Conservation (phyloP, 495 filamentous ascomycete genomes). For the Aspergillus baeticus region DNA sequence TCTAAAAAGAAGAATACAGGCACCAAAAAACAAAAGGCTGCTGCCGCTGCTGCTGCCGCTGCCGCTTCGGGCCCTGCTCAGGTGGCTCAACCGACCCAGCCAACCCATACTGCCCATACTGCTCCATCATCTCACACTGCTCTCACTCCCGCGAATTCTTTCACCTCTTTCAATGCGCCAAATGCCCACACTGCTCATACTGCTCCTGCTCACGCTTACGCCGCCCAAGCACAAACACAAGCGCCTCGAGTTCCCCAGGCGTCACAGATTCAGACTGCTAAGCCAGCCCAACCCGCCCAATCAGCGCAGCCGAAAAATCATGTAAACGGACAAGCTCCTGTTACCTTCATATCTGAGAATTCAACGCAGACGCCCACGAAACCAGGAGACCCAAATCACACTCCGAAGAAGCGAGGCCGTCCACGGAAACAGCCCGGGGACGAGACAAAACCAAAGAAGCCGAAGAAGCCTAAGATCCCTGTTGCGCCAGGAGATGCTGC, state of each 20-base stretch:
- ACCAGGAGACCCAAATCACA: background rate
- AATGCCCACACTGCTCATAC: background rate
- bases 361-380: background rate
- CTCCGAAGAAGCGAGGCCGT: conserved; percentile 21
- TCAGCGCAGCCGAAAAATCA: conserved; percentile 1
- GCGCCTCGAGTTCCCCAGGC: background rate
- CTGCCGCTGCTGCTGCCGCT: background rate
- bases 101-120: no score
- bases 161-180: no score
- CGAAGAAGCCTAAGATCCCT: conserved; percentile 15
- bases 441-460: conserved; percentile 15
- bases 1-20: conserved; percentile 8
- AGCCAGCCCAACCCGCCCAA: background rate
- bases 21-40: conserved; percentile 10
- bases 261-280: background rate
- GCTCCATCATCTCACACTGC: no score
- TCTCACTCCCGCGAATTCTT: no score
- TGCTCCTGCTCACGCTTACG: background rate
- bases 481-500: background rate
- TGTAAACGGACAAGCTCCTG: conserved; percentile 12
- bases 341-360: conserved; percentile 10
- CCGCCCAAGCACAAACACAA: background rate
- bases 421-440: conserved; percentile 25
- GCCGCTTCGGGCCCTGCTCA: background rate
- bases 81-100: background rate